A percentile compares a stretch with the other conserved stretches of the same genome.
These are phyloP conservation scores for Narthecium ossifragum DNA, from an alignment of 106 monocot genomes.

Conservation along the genomic window DNA sequence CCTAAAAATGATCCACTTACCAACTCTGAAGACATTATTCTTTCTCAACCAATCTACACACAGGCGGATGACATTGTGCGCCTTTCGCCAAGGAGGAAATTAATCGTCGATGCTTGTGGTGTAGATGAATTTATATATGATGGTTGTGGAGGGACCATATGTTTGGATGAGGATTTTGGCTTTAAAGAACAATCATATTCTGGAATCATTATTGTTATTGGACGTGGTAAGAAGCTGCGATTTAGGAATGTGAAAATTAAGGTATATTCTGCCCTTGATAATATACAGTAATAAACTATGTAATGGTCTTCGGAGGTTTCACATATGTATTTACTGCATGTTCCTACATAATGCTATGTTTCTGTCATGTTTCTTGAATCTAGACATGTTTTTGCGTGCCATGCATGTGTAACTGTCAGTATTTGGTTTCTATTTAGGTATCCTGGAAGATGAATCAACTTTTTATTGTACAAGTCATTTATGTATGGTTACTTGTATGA, in stretches of 20 bases:
- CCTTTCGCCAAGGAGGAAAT: conserved; percentile 71
- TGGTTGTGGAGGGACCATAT: conserved; percentile 80
- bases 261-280: no score
- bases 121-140: conserved; percentile 80
- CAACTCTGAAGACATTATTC: conserved; percentile 56
- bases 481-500: no score
- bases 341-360: no score
- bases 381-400: no score
- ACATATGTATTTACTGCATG: no score
- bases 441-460: no score
- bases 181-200: conserved; percentile 27
- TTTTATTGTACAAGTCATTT: no score
- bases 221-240: conserved; percentile 74
- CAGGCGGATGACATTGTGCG: conserved; percentile 54
- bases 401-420: no score
- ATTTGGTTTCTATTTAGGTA: no score
- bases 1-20: conserved; percentile 80
- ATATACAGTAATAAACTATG: no score
- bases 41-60: conserved; percentile 49
- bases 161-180: conserved; percentile 61
- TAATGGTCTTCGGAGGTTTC: no score
- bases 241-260: conserved; percentile 98
- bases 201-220: conserved; percentile 67
- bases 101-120: conserved; percentile 77
- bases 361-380: no score